Percentiles rank a stretch among this genome's conserved stretches.
phyloP scores from a whole-genome alignment of 73 alveolate species.

The Halteria grandinella region DNA sequence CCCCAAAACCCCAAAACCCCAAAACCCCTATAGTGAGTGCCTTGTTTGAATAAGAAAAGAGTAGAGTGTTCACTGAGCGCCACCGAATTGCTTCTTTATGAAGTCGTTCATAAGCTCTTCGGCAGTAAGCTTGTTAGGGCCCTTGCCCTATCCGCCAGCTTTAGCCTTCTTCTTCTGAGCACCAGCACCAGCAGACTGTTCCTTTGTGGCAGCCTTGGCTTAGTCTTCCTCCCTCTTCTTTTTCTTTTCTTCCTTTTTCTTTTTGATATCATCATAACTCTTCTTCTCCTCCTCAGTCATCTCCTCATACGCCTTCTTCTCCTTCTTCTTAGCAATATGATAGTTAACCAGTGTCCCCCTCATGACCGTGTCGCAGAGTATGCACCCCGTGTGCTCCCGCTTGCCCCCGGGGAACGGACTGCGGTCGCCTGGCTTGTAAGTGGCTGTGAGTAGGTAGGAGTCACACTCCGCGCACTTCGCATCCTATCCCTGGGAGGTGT shows the following conservation, averaged over 20 bases:
- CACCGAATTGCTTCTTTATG: slow-evolving; percentile 24
- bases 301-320: slow-evolving; percentile 1
- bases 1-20: too few species aligned
- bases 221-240: neutral
- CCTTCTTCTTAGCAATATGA: neutral
- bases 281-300: slow-evolving; percentile 43
- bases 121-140: slow-evolving; percentile 31
- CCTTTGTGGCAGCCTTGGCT: neutral
- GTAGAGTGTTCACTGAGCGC: too few species aligned
- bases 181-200: neutral
- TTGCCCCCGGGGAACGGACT: slow-evolving; percentile 83
- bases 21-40: too few species aligned
- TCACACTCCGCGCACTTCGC: slow-evolving; percentile 76
- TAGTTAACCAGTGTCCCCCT: slow-evolving; percentile 41
- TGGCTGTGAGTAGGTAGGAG: slow-evolving; percentile 61
- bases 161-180: slow-evolving; percentile 7
- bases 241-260: slow-evolving; percentile 36
- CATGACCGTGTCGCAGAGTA: slow-evolving; percentile 75
- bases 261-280: slow-evolving; percentile 17
- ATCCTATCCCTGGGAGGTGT: slow-evolving; percentile 55
- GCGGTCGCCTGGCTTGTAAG: slow-evolving; percentile 70
- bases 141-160: slow-evolving; percentile 18
- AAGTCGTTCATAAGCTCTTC: slow-evolving; percentile 55
- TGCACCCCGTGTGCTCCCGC: slow-evolving; percentile 80
- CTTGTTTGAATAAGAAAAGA: too few species aligned